Evolutionary conservation across 2,329 filamentous ascomycete species (phyloP), one percentile per base, ranked within the genome.

Genomic region (Didymella glomerata): DNA sequence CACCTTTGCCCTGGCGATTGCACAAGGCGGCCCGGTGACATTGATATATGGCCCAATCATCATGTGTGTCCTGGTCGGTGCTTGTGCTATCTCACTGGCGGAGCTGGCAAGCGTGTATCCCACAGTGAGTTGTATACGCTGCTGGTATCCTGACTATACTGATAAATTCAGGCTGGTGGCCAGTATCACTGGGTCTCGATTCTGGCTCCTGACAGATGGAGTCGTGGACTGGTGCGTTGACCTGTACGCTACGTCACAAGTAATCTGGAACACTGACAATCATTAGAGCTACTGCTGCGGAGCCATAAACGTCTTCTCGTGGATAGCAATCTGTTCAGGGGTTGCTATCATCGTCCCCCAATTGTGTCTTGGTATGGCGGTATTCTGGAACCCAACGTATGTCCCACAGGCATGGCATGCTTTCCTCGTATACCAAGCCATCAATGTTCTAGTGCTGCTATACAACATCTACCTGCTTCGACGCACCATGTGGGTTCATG

Each of bases 131-230:
- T 9, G 10, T 20, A n/a, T n/a, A n/a, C n/a, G n/a, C n/a, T n/a
- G n/a, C n/a, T n/a, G n/a, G n/a, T n/a, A n/a, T n/a, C n/a, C n/a
- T n/a, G n/a, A n/a, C n/a, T n/a, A n/a, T n/a, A n/a, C n/a, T n/a
- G n/a, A n/a, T n/a, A n/a, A n/a, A n/a, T 6, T n/a, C 20, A 45
- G 4, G 63, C 64, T 42, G 67, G 67, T n/a, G 67, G 66, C 3
- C 65, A 70, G 25, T 68, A 68, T 24, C 63, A 67, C 38, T 68
- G 65, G 65, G 60, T 61, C 6, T 56, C 59, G 20, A 58, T 68
- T 36, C 71, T 86, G 18, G 81, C 83, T 3, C 84, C 84, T 3
- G 78, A 65, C 48, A 45, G 27, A 9, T 63, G 60, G 58, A 66
- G 59, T 38, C 49, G 55, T 11, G 48, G 25, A 11, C 38, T 66